Base-by-base conservation (phyloP, 2,329 filamentous ascomycete species). In the Chrysoporthe austroafricana region DNA sequence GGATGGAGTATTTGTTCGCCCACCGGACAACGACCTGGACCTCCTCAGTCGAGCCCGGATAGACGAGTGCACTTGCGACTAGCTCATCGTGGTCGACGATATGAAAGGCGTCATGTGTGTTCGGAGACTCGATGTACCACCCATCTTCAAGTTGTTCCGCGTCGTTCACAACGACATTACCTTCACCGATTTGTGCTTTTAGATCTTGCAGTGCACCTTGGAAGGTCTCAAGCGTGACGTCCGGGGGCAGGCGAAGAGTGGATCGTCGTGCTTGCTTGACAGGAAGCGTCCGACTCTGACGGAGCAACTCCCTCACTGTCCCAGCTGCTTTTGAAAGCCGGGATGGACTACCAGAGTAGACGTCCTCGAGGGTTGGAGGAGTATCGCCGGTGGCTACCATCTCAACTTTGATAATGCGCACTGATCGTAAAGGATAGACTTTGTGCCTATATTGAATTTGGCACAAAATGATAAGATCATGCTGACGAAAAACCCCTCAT, bases 11-110 rank as follows among this genome's bases (percentile, higher is more conserved):
- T 61, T 82, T 75, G 70, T 85, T 85, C 43, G 79, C 80, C 73
- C 81, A 79, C 54, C 74, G 76, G 46, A 85, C 79, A 36, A 85
- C 75, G 1, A 73, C 73, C 73, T 85, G 83, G 3, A 85, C 83
- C 62, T 86, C 82, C 52, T 74, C 11, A 4, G 80, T 79, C 36
- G 76, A 73, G 4, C 74, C 70, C 3, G 74, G 74, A 1, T 80
- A 83, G 3, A 80, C 79, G 5, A 81, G 76, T 4, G 81, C 82
- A 44, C 78, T 79, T 56, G 77, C 79, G 42, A 81, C 76, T 46
- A 83, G 77, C 32, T 79, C 76, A 65, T 83, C 81, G 63, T 79
- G 77, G 56, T 80, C 78, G 54, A 78, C 73, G 3, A 82, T 73
- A 64, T 81, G 78, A 70, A 79, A 81, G 44, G 79, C 77, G 69